phyloP scores from a whole-genome alignment of 441 rosid species.

The Macaranga tanarius region DNA sequence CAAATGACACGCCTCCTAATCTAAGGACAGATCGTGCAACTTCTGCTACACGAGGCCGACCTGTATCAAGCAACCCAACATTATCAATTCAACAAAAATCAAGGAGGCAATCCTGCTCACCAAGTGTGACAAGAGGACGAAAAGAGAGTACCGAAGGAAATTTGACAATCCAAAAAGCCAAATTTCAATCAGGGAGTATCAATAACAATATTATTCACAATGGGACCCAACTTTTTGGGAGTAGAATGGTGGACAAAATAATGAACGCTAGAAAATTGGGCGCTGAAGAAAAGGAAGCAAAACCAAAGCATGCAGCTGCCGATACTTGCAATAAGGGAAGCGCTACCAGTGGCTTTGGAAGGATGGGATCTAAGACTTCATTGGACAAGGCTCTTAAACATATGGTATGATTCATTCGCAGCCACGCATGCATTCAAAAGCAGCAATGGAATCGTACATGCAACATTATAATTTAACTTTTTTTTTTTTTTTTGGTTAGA shows the following conservation, averaged over 20 bases:
- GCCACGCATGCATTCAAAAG: no score
- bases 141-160: slow-evolving; percentile 19
- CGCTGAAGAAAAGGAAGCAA: slow-evolving; percentile 24
- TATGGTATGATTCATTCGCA: slow-evolving; percentile 18
- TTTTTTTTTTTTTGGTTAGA: no score
- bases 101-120: slow-evolving; percentile 49
- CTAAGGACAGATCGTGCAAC: slow-evolving; percentile 35
- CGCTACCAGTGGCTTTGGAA: slow-evolving; percentile 17
- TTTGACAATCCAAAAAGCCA: slow-evolving; percentile 13
- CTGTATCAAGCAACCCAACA: slow-evolving; percentile 8
- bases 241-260: slow-evolving; percentile 56
- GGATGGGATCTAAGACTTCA: slow-evolving; percentile 25
- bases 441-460: no score
- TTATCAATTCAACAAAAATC: slow-evolving; percentile 15
- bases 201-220: background rate
- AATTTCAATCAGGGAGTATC: slow-evolving; percentile 19
- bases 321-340: background rate
- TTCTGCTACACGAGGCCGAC: slow-evolving; percentile 43
- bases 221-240: slow-evolving; percentile 39
- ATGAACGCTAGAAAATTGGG: slow-evolving; percentile 49
- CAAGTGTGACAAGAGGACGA: slow-evolving; percentile 38
- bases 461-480: background rate
- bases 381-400: slow-evolving; percentile 28
- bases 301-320: slow-evolving; percentile 19
- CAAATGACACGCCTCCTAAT: slow-evolving; percentile 39